These are phyloP conservation scores for Gryganskiella cystojenkinii DNA, from an alignment of 192 early-diverging fungal genomes.

Conservation along the genomic window DNA sequence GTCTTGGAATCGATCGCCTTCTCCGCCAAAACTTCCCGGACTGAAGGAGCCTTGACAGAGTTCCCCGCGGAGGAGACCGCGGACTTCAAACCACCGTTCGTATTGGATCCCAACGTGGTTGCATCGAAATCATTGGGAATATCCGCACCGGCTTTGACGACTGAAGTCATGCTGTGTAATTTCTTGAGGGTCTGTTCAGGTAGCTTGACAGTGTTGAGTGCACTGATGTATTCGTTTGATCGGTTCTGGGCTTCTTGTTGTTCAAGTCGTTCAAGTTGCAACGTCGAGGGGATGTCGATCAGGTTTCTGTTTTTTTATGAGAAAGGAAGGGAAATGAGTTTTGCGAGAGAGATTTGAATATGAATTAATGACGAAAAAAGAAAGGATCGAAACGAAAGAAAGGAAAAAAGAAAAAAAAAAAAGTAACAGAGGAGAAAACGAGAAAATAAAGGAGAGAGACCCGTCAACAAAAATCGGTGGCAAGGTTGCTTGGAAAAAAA, in stretches of 20 bases:
- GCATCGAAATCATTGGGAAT: constrained; percentile 4
- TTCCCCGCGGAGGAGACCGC: constrained; percentile 28
- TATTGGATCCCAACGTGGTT: not conserved
- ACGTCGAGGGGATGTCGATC: constrained; percentile 50
- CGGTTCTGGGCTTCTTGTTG: constrained; percentile 48
- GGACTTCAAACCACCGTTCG: constrained; percentile 19
- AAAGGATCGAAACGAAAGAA: not conserved
- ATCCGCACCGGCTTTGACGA: constrained; percentile 32
- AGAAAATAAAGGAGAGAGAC: not conserved
- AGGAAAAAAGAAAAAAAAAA: not conserved
- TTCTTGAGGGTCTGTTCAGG: constrained; percentile 47
- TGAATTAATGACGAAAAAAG: constrained; percentile 8
- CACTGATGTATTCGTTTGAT: constrained; percentile 49
- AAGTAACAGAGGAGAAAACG: not conserved
- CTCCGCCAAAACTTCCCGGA: constrained; percentile 44
- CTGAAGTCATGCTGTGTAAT: constrained; percentile 48
- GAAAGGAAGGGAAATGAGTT: not conserved
- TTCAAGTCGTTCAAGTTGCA: constrained; percentile 45
- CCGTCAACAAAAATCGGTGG: constrained; percentile 1
- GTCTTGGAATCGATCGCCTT: constrained; percentile 50
- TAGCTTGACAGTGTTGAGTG: constrained; percentile 50
- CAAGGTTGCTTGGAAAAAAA: no score
- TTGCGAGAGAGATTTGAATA: not conserved
- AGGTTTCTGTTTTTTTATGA: constrained; percentile 24
- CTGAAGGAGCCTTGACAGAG: constrained; percentile 41